Conservation (phyloP, 176 grass and related monocot genomes). For the maize (Zea mays) region Zm-B73-REFERENCE-NAM-5.0 NC_050096.1:162314501-162315000, state of each 20-base stretch:
- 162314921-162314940: background rate
- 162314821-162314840: too few species aligned
- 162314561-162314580: background rate
- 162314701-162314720: too few species aligned
- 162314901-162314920: background rate
- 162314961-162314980: background rate
- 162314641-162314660: background rate
- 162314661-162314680: background rate
- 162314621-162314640: background rate
- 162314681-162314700: too few species aligned
- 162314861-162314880: too few species aligned
- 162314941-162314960: background rate
- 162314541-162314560: background rate
- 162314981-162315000: conserved; percentile 12
- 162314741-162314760: too few species aligned
- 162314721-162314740: too few species aligned
- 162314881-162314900: background rate
- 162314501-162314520: background rate
- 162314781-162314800: too few species aligned
- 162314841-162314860: too few species aligned
- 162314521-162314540: background rate
- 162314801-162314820: too few species aligned
- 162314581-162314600: background rate
- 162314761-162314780: too few species aligned
- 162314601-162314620: background rate